Evolutionary conservation across 2,329 filamentous ascomycete genomes (phyloP), one percentile per base, ranked within the genome.

Genomic region (Colletotrichum musicola): DNA sequence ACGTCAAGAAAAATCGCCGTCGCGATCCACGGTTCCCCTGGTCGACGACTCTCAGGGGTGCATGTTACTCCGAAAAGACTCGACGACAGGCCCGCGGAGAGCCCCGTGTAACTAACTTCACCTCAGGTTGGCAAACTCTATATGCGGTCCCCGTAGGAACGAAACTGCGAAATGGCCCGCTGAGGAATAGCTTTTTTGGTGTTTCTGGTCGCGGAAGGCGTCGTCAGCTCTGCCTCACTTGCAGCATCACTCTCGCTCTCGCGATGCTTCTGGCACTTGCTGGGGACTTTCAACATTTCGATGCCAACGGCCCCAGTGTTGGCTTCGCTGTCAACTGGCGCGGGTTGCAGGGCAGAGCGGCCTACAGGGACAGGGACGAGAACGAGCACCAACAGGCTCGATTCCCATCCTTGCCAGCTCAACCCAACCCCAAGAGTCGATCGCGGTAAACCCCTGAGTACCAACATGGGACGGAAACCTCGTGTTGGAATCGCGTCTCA

Each of bases 91-190:
- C 18, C 9, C 54, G 44, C 40, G 35, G 3, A 16, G 27, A 49
- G 60, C 53, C 60, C 61, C 44, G 53, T 68, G 55, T 64, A 40
- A 30, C 38, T n/a, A 64, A 42, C 22, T 60, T 55, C 22, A 51
- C 42, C 22, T 65, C 65, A 65, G 55, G 35, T 44, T n/a, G 49
- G 35, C 50, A 38, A 68, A 68, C 65, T 64, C 16, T 64, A 64
- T 38, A 42, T 42, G 40, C 40, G 40, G 2, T 2, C 12, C 40
- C 16, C 40, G 40, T 14, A n/a, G 6, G 30, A 35, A 10, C 30
- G 30, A 35, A 35, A 35, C 30, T 10, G 13, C 40, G 13, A 7
- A n/a, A 13, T 5, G 2, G 40, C 10, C 10, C 40, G 40, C 13
- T 22, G 38, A 35, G 9, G 25, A 55, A 53, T 65, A 65, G 27